Conservation (phyloP, 208 protist genomes). For the Leishmania tarentolae region DNA sequence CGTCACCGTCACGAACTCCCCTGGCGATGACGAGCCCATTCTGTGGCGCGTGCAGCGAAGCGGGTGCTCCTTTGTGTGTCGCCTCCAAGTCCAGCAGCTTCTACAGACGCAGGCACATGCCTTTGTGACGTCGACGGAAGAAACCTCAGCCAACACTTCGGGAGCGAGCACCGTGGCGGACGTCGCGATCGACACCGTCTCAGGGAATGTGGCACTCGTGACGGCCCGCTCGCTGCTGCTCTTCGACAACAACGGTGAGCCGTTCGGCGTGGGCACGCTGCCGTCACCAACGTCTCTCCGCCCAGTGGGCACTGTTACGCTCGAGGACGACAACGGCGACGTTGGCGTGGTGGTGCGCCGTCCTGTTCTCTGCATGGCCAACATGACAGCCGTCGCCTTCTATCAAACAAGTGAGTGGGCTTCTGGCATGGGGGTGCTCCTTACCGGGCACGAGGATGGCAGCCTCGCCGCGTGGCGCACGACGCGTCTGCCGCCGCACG, state of each 20-base stretch:
- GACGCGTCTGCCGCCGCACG: constrained; percentile 70
- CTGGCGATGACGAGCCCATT: constrained; percentile 55
- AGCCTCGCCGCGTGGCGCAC: constrained; percentile 78
- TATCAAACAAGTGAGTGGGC: constrained; percentile 85
- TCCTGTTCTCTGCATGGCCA: constrained; percentile 26
- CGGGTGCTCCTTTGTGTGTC: constrained; percentile 42
- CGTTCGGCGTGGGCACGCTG: constrained; percentile 57
- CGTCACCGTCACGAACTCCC: constrained; percentile 57
- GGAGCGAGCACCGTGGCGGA: constrained; percentile 37
- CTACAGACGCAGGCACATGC: constrained; percentile 20
- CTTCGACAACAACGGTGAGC: constrained; percentile 78
- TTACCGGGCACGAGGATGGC: constrained; percentile 84
- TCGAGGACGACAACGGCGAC: constrained; percentile 65
- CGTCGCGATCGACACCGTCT: constrained; percentile 46
- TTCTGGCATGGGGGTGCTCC: constrained; percentile 59
- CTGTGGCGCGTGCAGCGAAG: constrained; percentile 80
- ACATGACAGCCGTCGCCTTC: constrained; percentile 58
- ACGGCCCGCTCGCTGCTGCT: constrained; percentile 68
- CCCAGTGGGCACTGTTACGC: constrained; percentile 22
- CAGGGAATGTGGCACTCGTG: constrained; percentile 48
- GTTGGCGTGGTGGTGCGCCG: constrained; percentile 48
- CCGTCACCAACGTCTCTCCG: constrained; percentile 23
- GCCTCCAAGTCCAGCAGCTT: constrained; percentile 33
- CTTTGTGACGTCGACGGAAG: background rate
- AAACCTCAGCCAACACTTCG: constrained; percentile 12